These are phyloP conservation scores for Aphanomyces euteiches DNA, from an alignment of 352 stramenopile species.

Conservation along the genomic window DNA sequence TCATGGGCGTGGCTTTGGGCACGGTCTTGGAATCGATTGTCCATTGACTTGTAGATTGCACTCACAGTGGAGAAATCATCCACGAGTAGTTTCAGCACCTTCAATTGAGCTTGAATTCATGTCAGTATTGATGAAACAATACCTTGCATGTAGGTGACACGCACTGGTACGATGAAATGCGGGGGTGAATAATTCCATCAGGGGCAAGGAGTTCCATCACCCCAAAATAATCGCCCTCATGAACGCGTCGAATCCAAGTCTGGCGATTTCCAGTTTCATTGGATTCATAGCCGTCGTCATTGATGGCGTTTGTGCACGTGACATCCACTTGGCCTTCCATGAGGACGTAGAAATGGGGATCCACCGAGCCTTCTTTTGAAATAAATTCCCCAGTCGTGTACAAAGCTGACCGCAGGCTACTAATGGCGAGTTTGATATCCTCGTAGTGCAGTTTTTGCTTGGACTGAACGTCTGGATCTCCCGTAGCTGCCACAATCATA, in stretches of 20 bases:
- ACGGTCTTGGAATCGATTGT: constrained; percentile 55
- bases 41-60: constrained; percentile 68
- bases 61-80: constrained; percentile 78
- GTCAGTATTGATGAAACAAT: background rate
- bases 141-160: constrained; percentile 29
- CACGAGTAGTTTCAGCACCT: constrained; percentile 73
- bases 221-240: constrained; percentile 62
- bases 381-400: constrained; percentile 66
- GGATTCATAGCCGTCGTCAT: constrained; percentile 16
- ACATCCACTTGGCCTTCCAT: constrained; percentile 76
- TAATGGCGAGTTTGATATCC: constrained; percentile 81
- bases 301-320: constrained; percentile 70
- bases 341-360: constrained; percentile 74
- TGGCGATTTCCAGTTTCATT: too few species aligned
- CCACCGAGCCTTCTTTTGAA: constrained; percentile 66
- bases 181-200: constrained; percentile 59
- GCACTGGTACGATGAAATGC: constrained; percentile 69
- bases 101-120: constrained; percentile 38
- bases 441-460: constrained; percentile 67
- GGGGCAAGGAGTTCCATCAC: constrained; percentile 73
- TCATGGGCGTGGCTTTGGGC: constrained; percentile 59
- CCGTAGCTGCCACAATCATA: constrained; percentile 73
- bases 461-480: constrained; percentile 55
- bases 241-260: background rate
- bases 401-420: constrained; percentile 60